Evolutionary conservation across 2,329 filamentous ascomycete genomes (phyloP).

Genomic region (Fusarium bulbicola): DNA sequence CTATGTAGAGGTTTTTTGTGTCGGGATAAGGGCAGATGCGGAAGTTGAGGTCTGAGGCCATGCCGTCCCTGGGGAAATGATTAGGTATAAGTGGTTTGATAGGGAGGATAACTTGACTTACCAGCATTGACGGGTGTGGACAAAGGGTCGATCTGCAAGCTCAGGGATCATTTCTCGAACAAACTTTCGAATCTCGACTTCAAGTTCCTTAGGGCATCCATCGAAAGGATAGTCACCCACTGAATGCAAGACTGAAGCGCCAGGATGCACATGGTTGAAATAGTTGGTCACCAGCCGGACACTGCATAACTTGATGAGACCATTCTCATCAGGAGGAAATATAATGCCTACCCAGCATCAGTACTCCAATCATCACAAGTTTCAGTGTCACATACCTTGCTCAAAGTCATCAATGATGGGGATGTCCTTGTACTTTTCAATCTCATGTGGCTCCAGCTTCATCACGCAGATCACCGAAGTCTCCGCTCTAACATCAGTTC

Average conservation of each 20-base stretch:
- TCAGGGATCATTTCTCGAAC: slow-evolving; percentile 49
- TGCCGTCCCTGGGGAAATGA: slow-evolving; percentile 39
- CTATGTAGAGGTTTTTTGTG: slow-evolving; percentile 54
- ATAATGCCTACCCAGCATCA: slow-evolving; percentile 55
- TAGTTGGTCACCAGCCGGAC: slow-evolving; percentile 63
- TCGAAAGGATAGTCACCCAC: slow-evolving; percentile 36
- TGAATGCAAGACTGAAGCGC: slow-evolving; percentile 31
- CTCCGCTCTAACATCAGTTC: slow-evolving; percentile 68
- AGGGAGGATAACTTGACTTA: slow-evolving; percentile 47
- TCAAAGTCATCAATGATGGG: slow-evolving; percentile 47
- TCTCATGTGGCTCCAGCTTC: slow-evolving; percentile 65
- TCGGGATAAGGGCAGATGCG: slow-evolving; percentile 33
- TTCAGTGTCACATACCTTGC: slow-evolving; percentile 11
- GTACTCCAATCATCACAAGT: not conserved
- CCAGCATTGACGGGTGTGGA: slow-evolving; percentile 52
- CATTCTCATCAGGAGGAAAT: slow-evolving; percentile 60
- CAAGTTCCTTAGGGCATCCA: slow-evolving; percentile 58
- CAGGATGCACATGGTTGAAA: slow-evolving; percentile 44
- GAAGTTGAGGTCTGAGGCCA: slow-evolving; percentile 45
- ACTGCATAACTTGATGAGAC: slow-evolving; percentile 62
- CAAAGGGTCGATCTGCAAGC: slow-evolving; percentile 57
- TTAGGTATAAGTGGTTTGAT: not conserved
- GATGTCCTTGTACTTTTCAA: slow-evolving; percentile 58
- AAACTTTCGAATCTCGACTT: slow-evolving; percentile 61
- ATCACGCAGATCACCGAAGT: slow-evolving; percentile 73